phyloP scores from a whole-genome alignment of 2,329 filamentous ascomycete genomes.

The Sporothrix globosa region DNA sequence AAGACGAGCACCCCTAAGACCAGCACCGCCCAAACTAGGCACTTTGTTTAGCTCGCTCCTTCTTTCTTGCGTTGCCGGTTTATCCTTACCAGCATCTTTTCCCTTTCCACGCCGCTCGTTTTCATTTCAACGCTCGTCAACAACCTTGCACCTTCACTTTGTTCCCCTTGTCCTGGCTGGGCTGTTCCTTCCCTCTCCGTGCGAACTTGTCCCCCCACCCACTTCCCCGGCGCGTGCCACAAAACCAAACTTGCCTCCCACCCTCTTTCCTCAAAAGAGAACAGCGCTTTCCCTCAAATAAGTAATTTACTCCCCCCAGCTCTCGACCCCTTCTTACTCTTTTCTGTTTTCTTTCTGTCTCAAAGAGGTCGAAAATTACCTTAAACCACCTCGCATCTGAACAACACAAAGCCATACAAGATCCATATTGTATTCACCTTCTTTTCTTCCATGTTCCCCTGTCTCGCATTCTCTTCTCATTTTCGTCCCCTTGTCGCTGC shows the following conservation, averaged over 20 bases:
- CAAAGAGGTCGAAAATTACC: conserved; percentile 5
- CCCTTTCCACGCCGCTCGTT: conserved; percentile 29
- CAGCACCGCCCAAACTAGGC: conserved; percentile 27
- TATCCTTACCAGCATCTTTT: conserved; percentile 21
- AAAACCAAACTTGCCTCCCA: conserved; percentile 33
- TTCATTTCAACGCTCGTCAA: conserved; percentile 35
- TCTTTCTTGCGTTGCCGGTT: conserved; percentile 30
- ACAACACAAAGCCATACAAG: conserved; percentile 7
- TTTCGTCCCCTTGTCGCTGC: conserved; percentile 5
- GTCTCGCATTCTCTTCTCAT: not conserved
- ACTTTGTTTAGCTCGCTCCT: conserved; percentile 30
- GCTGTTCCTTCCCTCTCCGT: conserved; percentile 31
- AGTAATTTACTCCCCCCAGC: conserved; percentile 36
- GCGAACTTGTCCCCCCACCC: conserved; percentile 28
- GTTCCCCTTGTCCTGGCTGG: conserved; percentile 26
- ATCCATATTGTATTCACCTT: not conserved
- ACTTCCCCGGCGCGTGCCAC: conserved; percentile 35
- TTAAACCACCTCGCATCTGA: not conserved
- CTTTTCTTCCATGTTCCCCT: not conserved
- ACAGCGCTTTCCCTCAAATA: conserved; percentile 37
- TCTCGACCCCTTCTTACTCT: conserved; percentile 26
- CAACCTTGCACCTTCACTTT: conserved; percentile 32
- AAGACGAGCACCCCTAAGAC: conserved; percentile 26
- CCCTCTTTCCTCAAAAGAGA: conserved; percentile 35
- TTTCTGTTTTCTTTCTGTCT: conserved; percentile 30